Conservation (phyloP, 768 basidiomycete genomes). For the Hirschioporus abietinus region DNA sequence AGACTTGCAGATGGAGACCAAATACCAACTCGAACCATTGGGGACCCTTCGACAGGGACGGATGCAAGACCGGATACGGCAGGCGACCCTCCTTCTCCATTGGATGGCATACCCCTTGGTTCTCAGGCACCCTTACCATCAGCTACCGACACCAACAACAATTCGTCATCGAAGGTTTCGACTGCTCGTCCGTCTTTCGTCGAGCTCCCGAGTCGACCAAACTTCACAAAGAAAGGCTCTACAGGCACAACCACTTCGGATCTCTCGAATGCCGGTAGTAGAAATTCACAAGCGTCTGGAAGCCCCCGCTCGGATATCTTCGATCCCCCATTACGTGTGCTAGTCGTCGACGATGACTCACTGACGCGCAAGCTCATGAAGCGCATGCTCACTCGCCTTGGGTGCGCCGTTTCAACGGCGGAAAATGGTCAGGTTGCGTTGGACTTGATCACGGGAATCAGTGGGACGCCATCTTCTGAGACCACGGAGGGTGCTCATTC, state of each 20-base stretch:
- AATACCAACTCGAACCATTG: constrained; percentile 38
- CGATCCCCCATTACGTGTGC: constrained; percentile 53
- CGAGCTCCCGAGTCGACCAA: constrained; percentile 18
- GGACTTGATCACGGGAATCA: constrained; percentile 44
- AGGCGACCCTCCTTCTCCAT: constrained; percentile 7
- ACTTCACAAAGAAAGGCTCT: constrained; percentile 12
- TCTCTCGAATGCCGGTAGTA: not conserved
- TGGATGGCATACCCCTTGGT: constrained; percentile 10
- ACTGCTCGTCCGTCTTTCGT: constrained; percentile 13
- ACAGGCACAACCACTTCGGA: constrained; percentile 9
- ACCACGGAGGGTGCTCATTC: constrained; percentile 30
- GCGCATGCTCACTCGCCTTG: constrained; percentile 70
- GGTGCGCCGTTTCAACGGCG: constrained; percentile 72
- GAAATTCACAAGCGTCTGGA: not conserved
- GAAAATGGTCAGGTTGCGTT: constrained; percentile 81
- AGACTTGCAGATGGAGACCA: constrained; percentile 26
- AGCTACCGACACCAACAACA: constrained; percentile 7
- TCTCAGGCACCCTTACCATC: constrained; percentile 2
- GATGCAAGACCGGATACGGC: constrained; percentile 15
- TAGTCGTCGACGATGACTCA: constrained; percentile 82
- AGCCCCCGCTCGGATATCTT: constrained; percentile 17
- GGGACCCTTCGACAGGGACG: constrained; percentile 36
- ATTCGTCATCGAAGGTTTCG: constrained; percentile 14
- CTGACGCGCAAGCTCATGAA: constrained; percentile 79
- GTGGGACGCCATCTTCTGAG: constrained; percentile 23